Base-by-base conservation (phyloP, 345 rosid species). In the Pistacia vera region DNA sequence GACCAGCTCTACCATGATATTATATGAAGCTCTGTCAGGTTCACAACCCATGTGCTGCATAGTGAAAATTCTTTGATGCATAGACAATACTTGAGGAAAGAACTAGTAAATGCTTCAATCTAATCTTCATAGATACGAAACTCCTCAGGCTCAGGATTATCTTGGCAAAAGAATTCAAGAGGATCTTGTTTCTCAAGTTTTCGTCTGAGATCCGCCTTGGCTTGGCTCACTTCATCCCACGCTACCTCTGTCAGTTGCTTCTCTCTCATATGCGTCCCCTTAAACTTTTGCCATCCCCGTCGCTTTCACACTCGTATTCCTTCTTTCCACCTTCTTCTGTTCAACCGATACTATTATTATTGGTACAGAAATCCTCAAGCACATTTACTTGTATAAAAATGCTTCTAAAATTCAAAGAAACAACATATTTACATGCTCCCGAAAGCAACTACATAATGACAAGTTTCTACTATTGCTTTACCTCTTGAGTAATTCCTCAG, bases 41-140 rank as follows among this genome's bases (percentile, higher is more conserved):
- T 94, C 98, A 80, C 93, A 90, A 18, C 97, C 97, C 97, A 90
- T 89, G 80, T 94, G 95, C 79, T 90, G 94, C 97, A 95, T 95
- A 95, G 85, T 25, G 98, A 95, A 83, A 95, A 95, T 70, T 25
- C 25, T 25, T 25, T 25, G 25, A 25, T 25, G 25, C 25, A 25
- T 25, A 25, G 0, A 25, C 25, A 25, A 25, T 1, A 25, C 25
- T 25, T 25, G 25, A 25, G 25, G 25, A 25, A 25, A 25, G 25
- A 25, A 25, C 25, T 25, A 25, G 1, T 25, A 25, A 25, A 25
- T 25, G 25, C 25, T 25, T 25, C 25, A 25, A 25, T 25, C 25
- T 25, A 25, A 25, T 25, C 25, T 25, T 25, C 25, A 25, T 25
- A 25, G 25, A 25, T 25, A 25, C 25, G 25, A 76, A 95, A 95